These are phyloP conservation scores for Limonium bicolor DNA, from an alignment of 148 eudicot species.

Conservation along the genomic window DNA sequence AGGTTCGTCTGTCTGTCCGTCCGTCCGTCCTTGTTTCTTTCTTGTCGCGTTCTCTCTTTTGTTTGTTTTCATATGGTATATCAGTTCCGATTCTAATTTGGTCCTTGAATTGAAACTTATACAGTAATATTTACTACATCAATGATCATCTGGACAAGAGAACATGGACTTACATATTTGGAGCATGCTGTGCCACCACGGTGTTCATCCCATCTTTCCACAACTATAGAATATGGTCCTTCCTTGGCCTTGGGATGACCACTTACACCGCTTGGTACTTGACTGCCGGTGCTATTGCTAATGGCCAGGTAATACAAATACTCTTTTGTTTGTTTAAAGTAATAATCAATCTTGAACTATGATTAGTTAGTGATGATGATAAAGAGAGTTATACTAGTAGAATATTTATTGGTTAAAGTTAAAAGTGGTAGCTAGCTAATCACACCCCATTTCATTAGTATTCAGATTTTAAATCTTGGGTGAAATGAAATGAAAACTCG, in stretches of 20 bases:
- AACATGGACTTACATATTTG: conserved; percentile 98
- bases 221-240: conserved; percentile 94
- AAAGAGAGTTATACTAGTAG: too few relatives aligned
- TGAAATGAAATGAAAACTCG: too few relatives aligned
- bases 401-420: too few relatives aligned
- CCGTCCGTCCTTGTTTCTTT: too few relatives aligned
- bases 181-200: conserved; percentile 82
- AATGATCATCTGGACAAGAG: conserved; percentile 90
- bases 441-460: too few relatives aligned
- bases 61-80: neutral
- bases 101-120: neutral
- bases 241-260: conserved; percentile 90
- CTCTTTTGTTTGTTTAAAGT: neutral
- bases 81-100: neutral
- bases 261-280: conserved; percentile 98
- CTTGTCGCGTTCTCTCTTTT: too few relatives aligned
- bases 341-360: too few relatives aligned
- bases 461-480: too few relatives aligned
- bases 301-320: conserved; percentile 56
- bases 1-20: conserved; percentile 24
- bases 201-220: conserved; percentile 56
- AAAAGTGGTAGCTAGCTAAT: too few relatives aligned
- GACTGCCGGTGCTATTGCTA: conserved; percentile 50
- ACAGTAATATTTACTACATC: conserved; percentile 75
- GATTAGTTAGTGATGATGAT: too few relatives aligned